Percentiles rank a stretch among this genome's conserved stretches.
Evolutionary conservation across 1,284 basidiomycete genomes (phyloP).

Genomic region (Ustilago nuda): DNA sequence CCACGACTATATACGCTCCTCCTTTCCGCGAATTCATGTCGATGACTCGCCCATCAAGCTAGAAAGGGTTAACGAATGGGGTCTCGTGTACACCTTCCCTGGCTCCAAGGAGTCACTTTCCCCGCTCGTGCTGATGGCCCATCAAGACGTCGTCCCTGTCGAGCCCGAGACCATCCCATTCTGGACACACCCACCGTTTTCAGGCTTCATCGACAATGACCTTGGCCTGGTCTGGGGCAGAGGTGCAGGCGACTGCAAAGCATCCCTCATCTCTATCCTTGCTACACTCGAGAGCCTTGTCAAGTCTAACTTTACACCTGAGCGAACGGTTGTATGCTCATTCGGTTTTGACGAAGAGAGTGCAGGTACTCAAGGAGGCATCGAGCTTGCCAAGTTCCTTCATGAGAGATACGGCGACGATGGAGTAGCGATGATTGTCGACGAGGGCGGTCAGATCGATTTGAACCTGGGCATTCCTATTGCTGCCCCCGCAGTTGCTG

Average conservation of each 20-base stretch:
- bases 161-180: slow-evolving; percentile 70
- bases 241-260: slow-evolving; percentile 69
- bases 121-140: slow-evolving; percentile 77
- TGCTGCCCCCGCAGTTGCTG: slow-evolving; percentile 73
- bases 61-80: slow-evolving; percentile 75
- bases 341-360: slow-evolving; percentile 80
- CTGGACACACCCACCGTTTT: slow-evolving; percentile 73
- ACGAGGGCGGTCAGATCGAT: slow-evolving; percentile 59
- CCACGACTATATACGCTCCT: slow-evolving; percentile 41
- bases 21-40: slow-evolving; percentile 42
- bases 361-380: slow-evolving; percentile 61
- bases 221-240: slow-evolving; percentile 73
- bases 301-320: slow-evolving; percentile 69
- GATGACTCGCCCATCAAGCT: slow-evolving; percentile 30
- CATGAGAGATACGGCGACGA: slow-evolving; percentile 51
- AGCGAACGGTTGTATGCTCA: slow-evolving; percentile 73
- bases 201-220: slow-evolving; percentile 71
- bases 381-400: slow-evolving; percentile 44
- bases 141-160: slow-evolving; percentile 76
- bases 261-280: slow-evolving; percentile 71
- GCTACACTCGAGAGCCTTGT: slow-evolving; percentile 72
- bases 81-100: slow-evolving; percentile 76
- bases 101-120: slow-evolving; percentile 75
- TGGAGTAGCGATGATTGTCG: slow-evolving; percentile 59
- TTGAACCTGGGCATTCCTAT: slow-evolving; percentile 46